Base-by-base conservation (phyloP, 2,329 filamentous ascomycete species). In the Anisogramma anomala region DNA sequence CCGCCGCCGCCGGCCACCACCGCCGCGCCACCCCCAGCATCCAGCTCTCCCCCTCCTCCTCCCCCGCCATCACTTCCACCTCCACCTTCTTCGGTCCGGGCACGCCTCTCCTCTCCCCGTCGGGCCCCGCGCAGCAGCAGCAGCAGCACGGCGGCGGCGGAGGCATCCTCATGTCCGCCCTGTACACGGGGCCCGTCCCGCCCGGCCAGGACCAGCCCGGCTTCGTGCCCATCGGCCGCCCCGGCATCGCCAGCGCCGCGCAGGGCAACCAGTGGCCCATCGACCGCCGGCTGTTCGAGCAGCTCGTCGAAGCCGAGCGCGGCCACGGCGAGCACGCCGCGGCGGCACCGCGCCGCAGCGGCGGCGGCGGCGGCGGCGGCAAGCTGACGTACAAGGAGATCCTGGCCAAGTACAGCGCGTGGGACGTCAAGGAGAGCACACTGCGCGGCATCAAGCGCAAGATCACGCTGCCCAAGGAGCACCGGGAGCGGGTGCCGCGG, bases 241-340 rank as follows among this genome's bases (percentile, higher is more conserved):
- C 4, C 4, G 32, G 32, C 32, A 4, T 17, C 31, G 38, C 38
- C n/a, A 35, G 38, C 38, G 4, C 15, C 3, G 32, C 31, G 3
- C 38, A 41, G 23, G 38, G 38, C 9, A 41, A 41, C 32, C 3
- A 3, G 4, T 41, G 38, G 38, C 38, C 38, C 9, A 28, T 41
- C 25, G 18, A 31, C 1, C 38, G 38, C 6, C 5, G 4, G 3
- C 38, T 41, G 23, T 14, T 41, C 23, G 25, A 14, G 32, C 17
- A 9, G 17, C 31, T 41, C 25, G 15, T 35, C 5, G n/a, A 8
- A 8, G 38, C 38, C 0, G 38, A 41, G 32, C 38, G 38, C 18
- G 38, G 20, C 30, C 14, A 26, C 22, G 11, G 3, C 6, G 17
- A 19, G 30, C 30, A 32, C 30, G 10, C 22, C 22, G n/a, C n/a